Evolutionary conservation across 2,329 filamentous ascomycete species (phyloP).

Genomic region (Fusarium ambrosium): DNA sequence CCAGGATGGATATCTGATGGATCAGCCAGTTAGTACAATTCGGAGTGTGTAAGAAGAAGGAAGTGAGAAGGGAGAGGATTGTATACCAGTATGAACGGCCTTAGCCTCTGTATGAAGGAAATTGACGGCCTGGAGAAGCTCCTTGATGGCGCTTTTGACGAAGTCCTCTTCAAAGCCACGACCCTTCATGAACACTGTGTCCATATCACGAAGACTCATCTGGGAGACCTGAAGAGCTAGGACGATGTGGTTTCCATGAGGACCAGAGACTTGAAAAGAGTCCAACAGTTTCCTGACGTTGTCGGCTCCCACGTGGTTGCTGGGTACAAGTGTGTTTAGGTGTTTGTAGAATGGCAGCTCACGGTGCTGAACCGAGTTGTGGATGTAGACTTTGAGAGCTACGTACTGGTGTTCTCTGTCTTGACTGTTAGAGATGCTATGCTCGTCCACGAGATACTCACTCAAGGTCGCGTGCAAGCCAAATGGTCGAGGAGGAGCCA

Average conservation of each 20-base stretch:
- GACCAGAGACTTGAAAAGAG: not conserved
- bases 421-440: not conserved
- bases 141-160: not conserved
- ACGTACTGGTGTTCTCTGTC: not conserved
- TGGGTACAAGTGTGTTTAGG: not conserved
- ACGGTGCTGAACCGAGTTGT: not conserved
- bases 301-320: not conserved
- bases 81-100: not conserved
- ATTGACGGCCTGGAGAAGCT: not conserved
- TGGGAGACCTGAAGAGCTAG: not conserved
- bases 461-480: not conserved
- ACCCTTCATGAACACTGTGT: not conserved
- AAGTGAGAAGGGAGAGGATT: not conserved
- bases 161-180: not conserved
- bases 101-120: not conserved
- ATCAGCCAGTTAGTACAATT: not conserved
- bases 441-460: not conserved
- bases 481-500: not conserved
- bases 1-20: not conserved
- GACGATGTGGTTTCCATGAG: not conserved
- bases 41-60: not conserved
- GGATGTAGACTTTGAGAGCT: not conserved
- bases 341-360: not conserved
- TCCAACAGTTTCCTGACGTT: not conserved
- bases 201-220: not conserved